These are phyloP conservation scores for Linaria vulgaris DNA, from an alignment of 257 asterid species.

Conservation along the genomic window DNA sequence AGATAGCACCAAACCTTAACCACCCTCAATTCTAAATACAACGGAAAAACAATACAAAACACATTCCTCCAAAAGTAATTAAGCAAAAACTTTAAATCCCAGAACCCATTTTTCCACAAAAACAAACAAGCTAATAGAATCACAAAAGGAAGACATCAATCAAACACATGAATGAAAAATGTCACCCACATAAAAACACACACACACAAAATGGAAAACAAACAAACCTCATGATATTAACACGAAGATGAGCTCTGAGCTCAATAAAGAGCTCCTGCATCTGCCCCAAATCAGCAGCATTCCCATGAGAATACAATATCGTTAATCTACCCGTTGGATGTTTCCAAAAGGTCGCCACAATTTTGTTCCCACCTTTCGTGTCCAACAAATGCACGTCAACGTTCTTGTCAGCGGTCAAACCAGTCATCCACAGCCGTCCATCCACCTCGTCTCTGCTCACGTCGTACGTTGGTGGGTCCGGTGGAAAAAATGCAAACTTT, in stretches of 20 bases:
- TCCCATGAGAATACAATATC: conserved; percentile 91
- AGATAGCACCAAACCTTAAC: conserved; percentile 12
- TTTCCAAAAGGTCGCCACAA: conserved; percentile 94
- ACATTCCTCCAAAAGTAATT: conserved; percentile 21
- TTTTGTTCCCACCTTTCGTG: conserved; percentile 73
- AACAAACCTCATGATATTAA: conserved; percentile 82
- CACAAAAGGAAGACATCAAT: conserved; percentile 12
- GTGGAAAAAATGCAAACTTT: conserved; percentile 96
- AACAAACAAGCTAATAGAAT: conserved; percentile 7
- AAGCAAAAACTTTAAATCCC: too few species aligned
- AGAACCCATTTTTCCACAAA: conserved; percentile 12
- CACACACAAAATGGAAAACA: conserved; percentile 1
- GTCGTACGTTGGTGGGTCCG: conserved; percentile 96
- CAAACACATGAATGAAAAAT: conserved; percentile 7
- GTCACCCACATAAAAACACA: neutral
- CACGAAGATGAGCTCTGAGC: conserved; percentile 98
- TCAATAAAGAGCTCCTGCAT: conserved; percentile 93
- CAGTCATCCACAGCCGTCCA: conserved; percentile 71
- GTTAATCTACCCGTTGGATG: conserved; percentile 86
- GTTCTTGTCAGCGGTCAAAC: conserved; percentile 78
- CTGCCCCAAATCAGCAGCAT: conserved; percentile 99
- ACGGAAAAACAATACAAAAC: conserved; percentile 15
- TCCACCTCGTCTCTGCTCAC: conserved; percentile 62
- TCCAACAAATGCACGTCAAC: conserved; percentile 82
- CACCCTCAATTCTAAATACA: neutral